phyloP scores from a whole-genome alignment of 2,329 filamentous ascomycete genomes.

The Ophiognomonia clavigignenti-juglandacearum region DNA sequence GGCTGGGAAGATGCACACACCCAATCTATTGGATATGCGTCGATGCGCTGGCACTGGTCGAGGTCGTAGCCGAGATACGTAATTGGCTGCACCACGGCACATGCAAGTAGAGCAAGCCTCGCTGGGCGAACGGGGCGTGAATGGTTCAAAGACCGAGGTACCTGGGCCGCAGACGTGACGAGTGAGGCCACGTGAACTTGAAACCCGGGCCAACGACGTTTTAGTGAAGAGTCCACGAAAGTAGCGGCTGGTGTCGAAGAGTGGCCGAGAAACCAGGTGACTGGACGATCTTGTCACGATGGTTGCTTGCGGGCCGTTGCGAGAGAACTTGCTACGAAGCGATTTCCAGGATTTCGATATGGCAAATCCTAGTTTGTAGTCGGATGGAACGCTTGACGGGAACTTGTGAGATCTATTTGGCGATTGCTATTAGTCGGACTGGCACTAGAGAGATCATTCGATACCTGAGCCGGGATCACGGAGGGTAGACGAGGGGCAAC shows the following conservation, averaged over 20 bases:
- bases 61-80: conserved; percentile 47
- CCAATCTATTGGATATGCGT: conserved; percentile 55
- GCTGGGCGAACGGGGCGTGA: conserved; percentile 29
- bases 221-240: conserved; percentile 7
- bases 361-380: conserved; percentile 23
- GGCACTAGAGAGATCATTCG: conserved; percentile 18
- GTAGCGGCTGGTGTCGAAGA: background rate
- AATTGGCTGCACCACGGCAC: conserved; percentile 51
- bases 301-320: conserved; percentile 24
- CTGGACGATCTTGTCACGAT: conserved; percentile 21
- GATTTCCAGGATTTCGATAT: conserved; percentile 26
- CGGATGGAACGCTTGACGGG: conserved; percentile 26
- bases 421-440: conserved; percentile 34
- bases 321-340: conserved; percentile 28
- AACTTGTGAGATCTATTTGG: conserved; percentile 33
- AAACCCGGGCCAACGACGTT: conserved; percentile 2
- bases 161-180: conserved; percentile 28
- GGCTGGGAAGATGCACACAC: conserved; percentile 40
- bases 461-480: conserved; percentile 29
- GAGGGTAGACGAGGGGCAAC: conserved; percentile 18
- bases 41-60: conserved; percentile 56
- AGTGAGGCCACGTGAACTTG: conserved; percentile 40
- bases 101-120: conserved; percentile 52
- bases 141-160: conserved; percentile 29
- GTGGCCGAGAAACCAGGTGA: conserved; percentile 2